phyloP scores from a whole-genome alignment of 108 stramenopile species.

The Cylindrotheca closterium region DNA sequence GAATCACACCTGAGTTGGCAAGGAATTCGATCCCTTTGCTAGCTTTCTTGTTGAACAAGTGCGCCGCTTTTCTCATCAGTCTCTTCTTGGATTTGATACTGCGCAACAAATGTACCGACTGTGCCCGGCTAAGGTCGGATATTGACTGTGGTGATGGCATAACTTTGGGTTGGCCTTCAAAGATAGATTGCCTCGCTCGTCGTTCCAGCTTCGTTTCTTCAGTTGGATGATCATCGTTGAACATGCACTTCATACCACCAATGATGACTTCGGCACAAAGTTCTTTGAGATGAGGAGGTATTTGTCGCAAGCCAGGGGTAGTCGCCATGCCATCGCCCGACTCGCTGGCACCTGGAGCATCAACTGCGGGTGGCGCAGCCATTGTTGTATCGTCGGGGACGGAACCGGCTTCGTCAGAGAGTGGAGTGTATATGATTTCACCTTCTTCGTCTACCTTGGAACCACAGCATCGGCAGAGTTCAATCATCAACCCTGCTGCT shows the following conservation, averaged over 20 bases:
- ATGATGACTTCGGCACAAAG: conserved; percentile 77
- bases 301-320: conserved; percentile 30
- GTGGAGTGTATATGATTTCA: conserved; percentile 27
- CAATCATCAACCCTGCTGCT: conserved; percentile 68
- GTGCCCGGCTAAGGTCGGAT: conserved; percentile 25
- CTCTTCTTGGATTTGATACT: conserved; percentile 68
- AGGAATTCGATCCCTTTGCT: conserved; percentile 77
- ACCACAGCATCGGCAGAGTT: conserved; percentile 80
- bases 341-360: background rate
- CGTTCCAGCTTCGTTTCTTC: conserved; percentile 38
- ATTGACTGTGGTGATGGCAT: conserved; percentile 29
- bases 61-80: conserved; percentile 63
- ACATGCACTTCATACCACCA: conserved; percentile 68
- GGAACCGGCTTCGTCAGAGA: conserved; percentile 5
- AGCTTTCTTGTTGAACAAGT: conserved; percentile 77
- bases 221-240: conserved; percentile 47
- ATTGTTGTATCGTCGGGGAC: conserved; percentile 19
- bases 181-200: conserved; percentile 26
- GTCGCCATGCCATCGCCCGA: background rate
- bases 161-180: conserved; percentile 23
- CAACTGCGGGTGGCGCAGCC: conserved; percentile 3
- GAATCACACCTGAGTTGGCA: conserved; percentile 53
- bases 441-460: conserved; percentile 75
- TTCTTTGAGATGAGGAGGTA: conserved; percentile 82
- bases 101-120: conserved; percentile 42